Conservation (phyloP, 1,139 yeast genomes). For the Kodamaea suecica region DNA sequence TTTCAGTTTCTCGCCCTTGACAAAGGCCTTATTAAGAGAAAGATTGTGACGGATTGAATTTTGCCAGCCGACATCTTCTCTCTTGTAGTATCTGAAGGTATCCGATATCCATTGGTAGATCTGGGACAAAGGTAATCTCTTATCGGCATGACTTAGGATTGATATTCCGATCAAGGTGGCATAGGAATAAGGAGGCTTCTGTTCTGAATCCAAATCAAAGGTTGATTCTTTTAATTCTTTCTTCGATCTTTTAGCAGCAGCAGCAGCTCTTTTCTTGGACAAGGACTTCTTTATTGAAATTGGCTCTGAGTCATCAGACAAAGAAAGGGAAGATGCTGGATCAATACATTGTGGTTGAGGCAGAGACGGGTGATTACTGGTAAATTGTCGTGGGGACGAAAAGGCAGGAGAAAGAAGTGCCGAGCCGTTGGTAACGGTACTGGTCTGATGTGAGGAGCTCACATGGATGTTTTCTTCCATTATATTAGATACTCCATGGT, state of each 20-base stretch:
- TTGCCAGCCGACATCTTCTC: constrained; percentile 92
- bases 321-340: constrained; percentile 15
- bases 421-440: constrained; percentile 8
- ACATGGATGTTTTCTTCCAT: neutral
- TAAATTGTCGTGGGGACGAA: constrained; percentile 35
- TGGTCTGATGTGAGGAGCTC: neutral
- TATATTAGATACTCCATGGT: neutral
- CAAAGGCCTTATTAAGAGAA: constrained; percentile 81
- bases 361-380: constrained; percentile 5
- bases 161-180: constrained; percentile 95
- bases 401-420: constrained; percentile 47
- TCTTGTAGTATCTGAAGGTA: constrained; percentile 78
- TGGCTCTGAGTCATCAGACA: constrained; percentile 10
- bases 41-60: constrained; percentile 85
- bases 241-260: constrained; percentile 21
- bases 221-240: constrained; percentile 28
- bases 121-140: constrained; percentile 81
- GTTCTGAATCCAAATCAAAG: constrained; percentile 41
- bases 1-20: constrained; percentile 87
- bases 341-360: constrained; percentile 16
- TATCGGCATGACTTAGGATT: constrained; percentile 75
- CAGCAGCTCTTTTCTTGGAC: constrained; percentile 3
- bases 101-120: constrained; percentile 92
- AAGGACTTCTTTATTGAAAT: constrained; percentile 8
- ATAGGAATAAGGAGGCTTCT: constrained; percentile 91